Base-by-base conservation (phyloP, 805 yeast genomes). In the Candida odintsovae region DNA sequence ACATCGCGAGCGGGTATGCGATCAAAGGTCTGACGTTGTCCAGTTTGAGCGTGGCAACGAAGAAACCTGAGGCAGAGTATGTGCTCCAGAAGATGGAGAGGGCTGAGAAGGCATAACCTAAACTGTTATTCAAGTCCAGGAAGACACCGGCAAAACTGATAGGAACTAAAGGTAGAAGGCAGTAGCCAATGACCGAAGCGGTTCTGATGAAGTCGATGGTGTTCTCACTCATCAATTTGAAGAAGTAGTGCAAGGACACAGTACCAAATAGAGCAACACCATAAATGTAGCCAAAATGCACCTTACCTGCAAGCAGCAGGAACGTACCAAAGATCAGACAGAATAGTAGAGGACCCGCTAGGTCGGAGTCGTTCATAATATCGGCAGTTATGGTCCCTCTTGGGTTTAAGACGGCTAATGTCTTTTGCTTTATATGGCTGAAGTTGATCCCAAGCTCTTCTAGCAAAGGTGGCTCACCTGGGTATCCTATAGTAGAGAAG, bases 221-320 rank as follows among this genome's bases (percentile, higher is more conserved):
- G 46, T 74, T 75, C 44, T 76, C 77, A 47, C 95, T 82, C 99
- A 94, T 94, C 51, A 89, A 72, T 63, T 86, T 90, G 64, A 95
- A 85, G 49, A 94, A 71, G 56, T 78, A 78, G 66, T 90, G 97
- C 53, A 90, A 77, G 28, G 95, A 81, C 15, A 88, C 62, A 2
- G 95, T 85, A 16, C 99, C 99, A 56, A 92, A 82, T 38, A 94
- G 68, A 0, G 97, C 98, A 38, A 94, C 95, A 36, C 99, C 98
- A 61, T 94, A 94, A 42, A 94, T 86, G 65, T 94, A 94, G 2
- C 98, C 98, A 63, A 94, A 94, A 64, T 94, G 98, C 15, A 92
- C 86, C 64, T 92, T 94, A 6, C 99, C 98, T 1, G 96, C 83
- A 39, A 90, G 72, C 43, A 92, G 69, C 45, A 94, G 70, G 50